These are phyloP conservation scores for Penicillium psychrosexuale DNA, from an alignment of 2,329 filamentous ascomycete genomes.

Conservation along the genomic window DNA sequence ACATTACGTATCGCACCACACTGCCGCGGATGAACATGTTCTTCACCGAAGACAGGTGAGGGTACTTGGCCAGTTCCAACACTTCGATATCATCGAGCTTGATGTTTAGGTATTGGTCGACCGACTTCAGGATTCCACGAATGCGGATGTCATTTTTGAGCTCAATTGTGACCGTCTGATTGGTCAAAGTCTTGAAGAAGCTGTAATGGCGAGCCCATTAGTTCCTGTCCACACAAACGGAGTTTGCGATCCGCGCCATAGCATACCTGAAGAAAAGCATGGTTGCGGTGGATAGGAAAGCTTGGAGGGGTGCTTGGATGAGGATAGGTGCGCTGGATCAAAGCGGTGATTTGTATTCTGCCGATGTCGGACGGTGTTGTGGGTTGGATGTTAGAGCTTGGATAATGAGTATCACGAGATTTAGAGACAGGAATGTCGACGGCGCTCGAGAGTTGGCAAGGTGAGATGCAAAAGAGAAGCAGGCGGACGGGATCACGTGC, in stretches of 20 bases:
- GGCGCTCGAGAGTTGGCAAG: neutral
- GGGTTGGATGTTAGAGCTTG: neutral
- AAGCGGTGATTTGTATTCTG: neutral
- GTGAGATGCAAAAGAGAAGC: slow-evolving; percentile 6
- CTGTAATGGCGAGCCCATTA: slow-evolving; percentile 45
- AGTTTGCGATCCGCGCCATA: neutral
- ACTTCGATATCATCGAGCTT: slow-evolving; percentile 95
- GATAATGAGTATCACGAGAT: neutral
- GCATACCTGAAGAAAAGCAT: slow-evolving; percentile 55
- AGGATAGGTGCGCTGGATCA: neutral
- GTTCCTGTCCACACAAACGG: neutral
- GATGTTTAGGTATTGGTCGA: slow-evolving; percentile 99
- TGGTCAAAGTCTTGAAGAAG: slow-evolving; percentile 99
- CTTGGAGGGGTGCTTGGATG: slow-evolving; percentile 7
- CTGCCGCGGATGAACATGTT: slow-evolving; percentile 95
- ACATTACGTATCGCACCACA: slow-evolving; percentile 87
- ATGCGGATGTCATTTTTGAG: slow-evolving; percentile 99
- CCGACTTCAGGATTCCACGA: slow-evolving; percentile 89
- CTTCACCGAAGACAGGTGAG: slow-evolving; percentile 85
- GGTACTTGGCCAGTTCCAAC: slow-evolving; percentile 89
- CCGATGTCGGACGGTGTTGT: neutral
- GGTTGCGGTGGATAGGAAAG: slow-evolving; percentile 20
- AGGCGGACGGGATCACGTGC: slow-evolving; percentile 2
- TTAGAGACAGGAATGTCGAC: neutral
- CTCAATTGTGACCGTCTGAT: slow-evolving; percentile 95